These are phyloP conservation scores for Tilletiopsis washingtonensis DNA, from an alignment of 1,284 basidiomycete species.

Conservation along the genomic window DNA sequence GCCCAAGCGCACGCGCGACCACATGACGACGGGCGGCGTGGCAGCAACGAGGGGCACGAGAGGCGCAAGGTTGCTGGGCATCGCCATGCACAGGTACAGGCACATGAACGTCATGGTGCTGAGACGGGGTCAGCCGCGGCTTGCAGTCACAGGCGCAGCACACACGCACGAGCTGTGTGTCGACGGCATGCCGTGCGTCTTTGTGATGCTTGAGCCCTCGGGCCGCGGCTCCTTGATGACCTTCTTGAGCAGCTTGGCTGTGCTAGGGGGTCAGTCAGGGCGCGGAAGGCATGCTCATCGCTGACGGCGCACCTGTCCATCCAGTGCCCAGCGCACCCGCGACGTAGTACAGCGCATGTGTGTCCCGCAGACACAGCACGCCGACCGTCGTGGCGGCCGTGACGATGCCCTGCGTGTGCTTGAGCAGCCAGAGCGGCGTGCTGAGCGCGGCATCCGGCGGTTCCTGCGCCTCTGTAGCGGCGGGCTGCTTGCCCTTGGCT, in stretches of 20 bases:
- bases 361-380: constrained; percentile 3
- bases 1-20: constrained; percentile 11
- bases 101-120: constrained; percentile 11
- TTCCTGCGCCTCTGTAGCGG: too few relatives aligned
- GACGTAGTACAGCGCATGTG: constrained; percentile 2
- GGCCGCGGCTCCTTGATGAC: constrained; percentile 13
- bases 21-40: constrained; percentile 8
- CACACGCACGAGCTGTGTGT: constrained; percentile 9
- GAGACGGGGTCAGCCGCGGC: background rate
- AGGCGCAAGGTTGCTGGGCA: background rate
- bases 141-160: background rate
- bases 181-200: constrained; percentile 13
- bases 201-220: constrained; percentile 6
- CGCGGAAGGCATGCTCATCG: background rate
- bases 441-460: too few relatives aligned
- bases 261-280: background rate
- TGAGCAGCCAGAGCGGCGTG: too few relatives aligned
- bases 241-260: constrained; percentile 11
- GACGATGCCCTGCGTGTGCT: constrained; percentile 8
- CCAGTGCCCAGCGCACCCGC: constrained; percentile 3
- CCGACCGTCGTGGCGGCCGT: constrained; percentile 8
- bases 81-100: constrained; percentile 3
- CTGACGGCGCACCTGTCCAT: constrained; percentile 3
- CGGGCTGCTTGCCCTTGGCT: too few relatives aligned
- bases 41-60: background rate